Evolutionary conservation across 2,329 filamentous ascomycete species (phyloP).

Genomic region (Ophioceras dolichostomum): DNA sequence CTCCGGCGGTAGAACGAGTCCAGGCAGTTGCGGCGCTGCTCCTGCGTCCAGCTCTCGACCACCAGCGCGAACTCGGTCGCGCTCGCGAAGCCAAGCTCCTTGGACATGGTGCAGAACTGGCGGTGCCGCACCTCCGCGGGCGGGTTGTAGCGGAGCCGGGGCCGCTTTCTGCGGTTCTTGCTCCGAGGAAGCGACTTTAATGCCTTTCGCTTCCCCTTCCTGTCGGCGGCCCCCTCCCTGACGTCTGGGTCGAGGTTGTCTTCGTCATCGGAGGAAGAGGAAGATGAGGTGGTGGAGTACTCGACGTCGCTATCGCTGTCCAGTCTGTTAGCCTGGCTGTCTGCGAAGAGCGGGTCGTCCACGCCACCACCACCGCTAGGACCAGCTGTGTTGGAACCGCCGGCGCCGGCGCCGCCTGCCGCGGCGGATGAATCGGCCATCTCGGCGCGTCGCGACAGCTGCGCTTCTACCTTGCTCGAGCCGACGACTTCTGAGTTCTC

Average conservation of each 20-base stretch:
- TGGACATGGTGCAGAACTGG: conserved; percentile 88
- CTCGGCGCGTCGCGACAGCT: conserved; percentile 66
- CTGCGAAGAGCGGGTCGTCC: conserved; percentile 47
- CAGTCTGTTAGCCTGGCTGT: conserved; percentile 26
- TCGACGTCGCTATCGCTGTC: conserved; percentile 13
- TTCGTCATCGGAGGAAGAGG: too few relatives aligned
- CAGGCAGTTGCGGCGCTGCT: conserved; percentile 64
- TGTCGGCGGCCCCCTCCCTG: conserved; percentile 9
- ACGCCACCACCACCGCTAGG: too few relatives aligned
- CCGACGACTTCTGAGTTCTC: conserved; percentile 94
- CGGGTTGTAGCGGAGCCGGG: conserved; percentile 52
- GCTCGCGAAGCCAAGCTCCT: conserved; percentile 61
- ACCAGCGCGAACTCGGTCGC: conserved; percentile 78
- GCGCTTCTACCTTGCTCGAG: conserved; percentile 80
- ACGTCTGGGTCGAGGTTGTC: conserved; percentile 7
- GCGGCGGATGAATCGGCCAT: conserved; percentile 1
- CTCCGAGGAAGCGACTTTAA: neutral
- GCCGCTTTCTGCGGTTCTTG: conserved; percentile 12
- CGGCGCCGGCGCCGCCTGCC: conserved; percentile 19
- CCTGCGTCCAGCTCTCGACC: conserved; percentile 84
- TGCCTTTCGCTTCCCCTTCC: conserved; percentile 3
- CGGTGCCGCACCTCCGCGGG: conserved; percentile 60
- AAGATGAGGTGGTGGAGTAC: too few relatives aligned
- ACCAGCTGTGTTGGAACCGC: too few relatives aligned
- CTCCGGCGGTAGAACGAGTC: conserved; percentile 68